Evolutionary conservation across 257 asterid genomes (phyloP).

Genomic region (Capsicum baccatum): DNA sequence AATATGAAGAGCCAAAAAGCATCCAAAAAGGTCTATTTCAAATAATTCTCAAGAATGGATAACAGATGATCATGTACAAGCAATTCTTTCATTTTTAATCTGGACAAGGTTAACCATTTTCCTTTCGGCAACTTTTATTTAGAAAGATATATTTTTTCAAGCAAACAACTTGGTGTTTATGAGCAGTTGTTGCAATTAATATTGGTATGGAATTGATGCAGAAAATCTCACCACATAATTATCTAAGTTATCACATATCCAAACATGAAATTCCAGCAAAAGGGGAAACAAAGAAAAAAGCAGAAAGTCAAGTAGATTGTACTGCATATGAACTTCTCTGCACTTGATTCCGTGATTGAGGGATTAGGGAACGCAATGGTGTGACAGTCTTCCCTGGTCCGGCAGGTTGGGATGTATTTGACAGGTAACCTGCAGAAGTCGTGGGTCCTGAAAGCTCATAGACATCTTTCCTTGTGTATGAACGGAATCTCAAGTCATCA

Average conservation of each 20-base stretch:
- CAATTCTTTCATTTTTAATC: neutral
- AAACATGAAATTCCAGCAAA: slow-evolving; percentile 24
- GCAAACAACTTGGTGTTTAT: neutral
- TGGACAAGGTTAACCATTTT: slow-evolving; percentile 16
- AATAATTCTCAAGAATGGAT: neutral
- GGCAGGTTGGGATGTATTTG: slow-evolving; percentile 56
- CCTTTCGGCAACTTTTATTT: neutral
- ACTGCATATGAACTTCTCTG: slow-evolving; percentile 71
- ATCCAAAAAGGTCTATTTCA: neutral
- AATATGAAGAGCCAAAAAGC: neutral
- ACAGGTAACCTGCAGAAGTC: slow-evolving; percentile 50
- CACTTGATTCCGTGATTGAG: slow-evolving; percentile 49
- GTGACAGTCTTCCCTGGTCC: slow-evolving; percentile 53
- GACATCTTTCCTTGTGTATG: slow-evolving; percentile 57
- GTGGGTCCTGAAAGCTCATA: slow-evolving; percentile 60
- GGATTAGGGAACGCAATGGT: slow-evolving; percentile 50
- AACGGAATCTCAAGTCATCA: slow-evolving; percentile 56
- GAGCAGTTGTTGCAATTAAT: neutral
- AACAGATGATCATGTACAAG: neutral
- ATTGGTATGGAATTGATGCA: neutral
- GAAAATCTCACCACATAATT: slow-evolving; percentile 7
- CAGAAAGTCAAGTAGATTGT: slow-evolving; percentile 36
- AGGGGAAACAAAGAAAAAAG: slow-evolving; percentile 4
- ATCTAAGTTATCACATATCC: slow-evolving; percentile 17
- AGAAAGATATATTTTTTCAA: neutral